These are phyloP conservation scores for Sisymbrium altissimum DNA, from an alignment of 345 rosid genomes.

Conservation along the genomic window DNA sequence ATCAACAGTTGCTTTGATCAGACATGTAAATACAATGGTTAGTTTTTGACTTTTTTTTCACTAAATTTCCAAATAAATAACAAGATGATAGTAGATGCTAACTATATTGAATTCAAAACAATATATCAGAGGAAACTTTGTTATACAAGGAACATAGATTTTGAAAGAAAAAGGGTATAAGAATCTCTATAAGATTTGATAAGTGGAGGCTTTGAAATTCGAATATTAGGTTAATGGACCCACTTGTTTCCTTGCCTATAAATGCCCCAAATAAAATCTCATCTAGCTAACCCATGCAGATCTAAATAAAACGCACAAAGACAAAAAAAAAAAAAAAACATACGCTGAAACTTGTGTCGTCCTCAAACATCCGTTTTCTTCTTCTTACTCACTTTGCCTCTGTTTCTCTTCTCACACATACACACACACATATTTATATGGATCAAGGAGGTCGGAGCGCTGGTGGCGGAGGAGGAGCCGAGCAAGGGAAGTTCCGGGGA, in stretches of 20 bases:
- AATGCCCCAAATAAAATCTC: constrained; percentile 17
- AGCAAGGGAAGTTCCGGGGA: constrained; percentile 54
- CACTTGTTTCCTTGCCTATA: constrained; percentile 27
- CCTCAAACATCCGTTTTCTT: not conserved
- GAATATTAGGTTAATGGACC: constrained; percentile 34
- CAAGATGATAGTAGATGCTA: constrained; percentile 6
- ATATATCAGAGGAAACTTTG: not conserved
- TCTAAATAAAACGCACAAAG: not conserved
- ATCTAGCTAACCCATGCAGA: constrained; percentile 31
- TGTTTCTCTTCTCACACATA: not conserved
- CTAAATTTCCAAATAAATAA: not conserved
- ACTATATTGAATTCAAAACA: constrained; percentile 9
- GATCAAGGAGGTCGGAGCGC: constrained; percentile 31
- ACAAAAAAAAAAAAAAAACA: constrained; percentile 11
- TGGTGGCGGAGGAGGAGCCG: constrained; percentile 34
- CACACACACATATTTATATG: not conserved
- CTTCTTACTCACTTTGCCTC: not conserved
- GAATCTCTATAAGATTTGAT: constrained; percentile 18
- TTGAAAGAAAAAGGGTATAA: constrained; percentile 19
- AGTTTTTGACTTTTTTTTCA: not conserved
- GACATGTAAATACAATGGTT: not conserved
- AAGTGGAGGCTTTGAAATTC: constrained; percentile 27
- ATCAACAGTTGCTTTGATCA: not conserved
- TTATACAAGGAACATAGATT: constrained; percentile 9
- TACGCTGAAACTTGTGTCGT: constrained; percentile 9